Evolutionary conservation across 352 stramenopile genomes (phyloP).

Genomic region (Globisporangium camurandrum): DNA sequence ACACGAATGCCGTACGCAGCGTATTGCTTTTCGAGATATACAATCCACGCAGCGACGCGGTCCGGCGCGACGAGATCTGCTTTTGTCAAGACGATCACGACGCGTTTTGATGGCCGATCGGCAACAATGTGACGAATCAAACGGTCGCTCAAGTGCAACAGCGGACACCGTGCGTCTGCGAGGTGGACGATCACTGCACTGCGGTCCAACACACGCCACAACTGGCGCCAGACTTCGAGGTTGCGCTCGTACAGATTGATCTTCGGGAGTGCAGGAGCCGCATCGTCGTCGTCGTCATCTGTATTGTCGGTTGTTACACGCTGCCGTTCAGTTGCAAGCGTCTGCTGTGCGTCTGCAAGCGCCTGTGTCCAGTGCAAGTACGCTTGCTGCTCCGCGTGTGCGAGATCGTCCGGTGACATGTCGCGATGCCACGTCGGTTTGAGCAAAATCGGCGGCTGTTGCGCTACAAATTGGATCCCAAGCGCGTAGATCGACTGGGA

Average conservation of each 20-base stretch:
- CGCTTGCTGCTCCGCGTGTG: slow-evolving; percentile 39
- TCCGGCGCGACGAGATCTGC: slow-evolving; percentile 91
- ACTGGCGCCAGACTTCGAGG: slow-evolving; percentile 72
- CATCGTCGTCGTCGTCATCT: background rate
- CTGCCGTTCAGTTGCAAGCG: slow-evolving; percentile 7
- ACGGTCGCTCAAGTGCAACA: slow-evolving; percentile 65
- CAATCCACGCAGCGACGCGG: slow-evolving; percentile 90
- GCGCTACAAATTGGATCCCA: slow-evolving; percentile 40
- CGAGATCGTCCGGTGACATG: slow-evolving; percentile 61
- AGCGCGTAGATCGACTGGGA: slow-evolving; percentile 71
- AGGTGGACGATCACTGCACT: slow-evolving; percentile 73
- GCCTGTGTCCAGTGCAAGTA: slow-evolving; percentile 54
- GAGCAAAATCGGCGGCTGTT: slow-evolving; percentile 55
- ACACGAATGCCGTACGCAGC: slow-evolving; percentile 86
- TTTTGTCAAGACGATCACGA: slow-evolving; percentile 99
- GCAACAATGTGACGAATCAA: slow-evolving; percentile 42
- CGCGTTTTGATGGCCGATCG: slow-evolving; percentile 69
- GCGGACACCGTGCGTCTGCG: slow-evolving; percentile 56
- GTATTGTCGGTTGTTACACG: background rate
- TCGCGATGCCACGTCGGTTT: slow-evolving; percentile 58
- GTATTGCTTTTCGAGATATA: slow-evolving; percentile 77
- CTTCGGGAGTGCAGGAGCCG: background rate
- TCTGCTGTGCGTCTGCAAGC: slow-evolving; percentile 29
- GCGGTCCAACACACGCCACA: slow-evolving; percentile 78
- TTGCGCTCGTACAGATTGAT: slow-evolving; percentile 78